phyloP scores from a whole-genome alignment of 257 asterid species.

The Voacanga thouarsii region DNA sequence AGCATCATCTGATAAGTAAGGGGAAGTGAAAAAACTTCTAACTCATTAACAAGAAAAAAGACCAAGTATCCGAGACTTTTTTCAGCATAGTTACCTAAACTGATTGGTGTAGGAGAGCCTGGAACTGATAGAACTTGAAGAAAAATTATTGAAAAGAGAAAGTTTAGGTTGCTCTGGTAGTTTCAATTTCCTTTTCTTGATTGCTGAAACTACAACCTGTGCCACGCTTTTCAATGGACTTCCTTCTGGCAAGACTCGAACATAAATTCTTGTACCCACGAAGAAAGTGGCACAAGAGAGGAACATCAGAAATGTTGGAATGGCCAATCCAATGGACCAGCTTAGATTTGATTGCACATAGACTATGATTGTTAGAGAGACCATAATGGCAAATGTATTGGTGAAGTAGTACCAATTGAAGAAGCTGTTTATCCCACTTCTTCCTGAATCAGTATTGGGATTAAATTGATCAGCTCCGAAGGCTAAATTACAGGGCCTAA shows the following conservation, averaged over 20 bases:
- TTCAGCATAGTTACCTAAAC: conserved; percentile 14
- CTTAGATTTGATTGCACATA: conserved; percentile 33
- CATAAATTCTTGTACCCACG: conserved; percentile 27
- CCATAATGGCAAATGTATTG: conserved; percentile 30
- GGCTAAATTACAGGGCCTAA: conserved; percentile 39
- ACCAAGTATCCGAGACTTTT: no score
- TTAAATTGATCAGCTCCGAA: conserved; percentile 43
- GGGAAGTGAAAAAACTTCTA: no score
- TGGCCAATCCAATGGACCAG: conserved; percentile 37
- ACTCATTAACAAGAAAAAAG: no score
- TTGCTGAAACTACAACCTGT: conserved; percentile 25
- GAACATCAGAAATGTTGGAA: conserved; percentile 33
- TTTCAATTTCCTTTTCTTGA: conserved; percentile 26
- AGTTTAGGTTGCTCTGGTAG: conserved; percentile 19
- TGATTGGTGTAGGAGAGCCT: conserved; percentile 26
- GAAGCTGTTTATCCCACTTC: conserved; percentile 32
- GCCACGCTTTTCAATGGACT: conserved; percentile 28
- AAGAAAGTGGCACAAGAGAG: conserved; percentile 27
- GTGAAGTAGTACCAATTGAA: conserved; percentile 42
- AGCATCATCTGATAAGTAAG: background rate
- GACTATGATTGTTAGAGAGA: conserved; percentile 33
- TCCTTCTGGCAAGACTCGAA: conserved; percentile 28
- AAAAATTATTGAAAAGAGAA: conserved; percentile 13
- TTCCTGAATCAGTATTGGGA: conserved; percentile 35
- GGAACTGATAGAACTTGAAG: conserved; percentile 16